Base-by-base conservation (phyloP, 1,284 basidiomycete genomes). In the Naganishia albida region DNA sequence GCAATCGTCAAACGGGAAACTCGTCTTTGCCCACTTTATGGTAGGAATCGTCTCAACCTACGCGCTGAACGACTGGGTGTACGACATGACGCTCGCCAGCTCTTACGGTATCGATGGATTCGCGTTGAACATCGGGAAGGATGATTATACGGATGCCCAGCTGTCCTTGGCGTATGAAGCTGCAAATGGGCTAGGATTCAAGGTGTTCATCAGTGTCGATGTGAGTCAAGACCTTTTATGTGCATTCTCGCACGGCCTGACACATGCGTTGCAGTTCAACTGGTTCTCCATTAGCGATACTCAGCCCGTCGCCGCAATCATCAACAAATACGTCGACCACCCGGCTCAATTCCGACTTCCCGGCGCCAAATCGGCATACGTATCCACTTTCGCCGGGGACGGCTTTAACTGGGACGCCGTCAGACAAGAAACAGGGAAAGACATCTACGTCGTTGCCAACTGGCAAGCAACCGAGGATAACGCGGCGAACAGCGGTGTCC, bases 21-120 rank as follows among this genome's bases (percentile, higher is more conserved):
- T 73, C 38, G 75, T 78, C 34, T 77, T 77, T 66, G 78, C 78
- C 3, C 75, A 75, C 54, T 77, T 75, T 64, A 77, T 77, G 74
- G 70, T 77, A 51, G 75, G 75, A 2, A 73, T 77, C 54, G 75
- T 77, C 18, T 72, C 72, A 3, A 62, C 68, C 2, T 78, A 77
- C 66, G 56, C 60, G 1, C 62, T 68, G 15, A 48, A 52, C 8
- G 73, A 74, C 65, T 77, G 75, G 74, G 70, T 70, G 18, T 52
- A 59, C 18, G 78, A 80, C 65, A 78, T 78, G 65, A 51, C 62
- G 10, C 59, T 73, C 7, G 78, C 78, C 6, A 72, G 73, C 66
- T 64, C 67, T 23, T 71, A 75, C 23, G 77, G 76, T 8, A 77
- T 79, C 48, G 70, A 72, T 40, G 78, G 73, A 0, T 80, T 79